Conservation (phyloP, 192 early-diverging fungal species). For the Mortierella claussenii region DNA sequence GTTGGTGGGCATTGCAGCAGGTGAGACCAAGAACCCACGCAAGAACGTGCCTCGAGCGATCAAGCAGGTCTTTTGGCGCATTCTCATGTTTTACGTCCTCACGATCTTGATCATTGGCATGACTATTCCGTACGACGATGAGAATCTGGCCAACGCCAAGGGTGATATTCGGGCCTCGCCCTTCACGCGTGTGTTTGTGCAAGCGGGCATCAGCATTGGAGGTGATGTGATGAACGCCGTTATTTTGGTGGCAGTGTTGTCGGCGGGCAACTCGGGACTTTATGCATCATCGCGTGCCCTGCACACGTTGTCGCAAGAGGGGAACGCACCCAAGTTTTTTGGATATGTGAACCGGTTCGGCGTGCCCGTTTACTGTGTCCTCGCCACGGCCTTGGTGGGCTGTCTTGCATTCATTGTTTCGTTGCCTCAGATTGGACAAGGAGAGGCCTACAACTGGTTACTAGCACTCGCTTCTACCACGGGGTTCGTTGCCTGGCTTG, state of each 20-base stretch:
- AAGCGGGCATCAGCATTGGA: slow-evolving; percentile 67
- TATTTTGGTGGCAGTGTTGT: slow-evolving; percentile 68
- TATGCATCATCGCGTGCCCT: slow-evolving; percentile 83
- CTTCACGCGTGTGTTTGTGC: slow-evolving; percentile 71
- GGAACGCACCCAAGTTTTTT: slow-evolving; percentile 74
- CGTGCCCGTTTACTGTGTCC: slow-evolving; percentile 67
- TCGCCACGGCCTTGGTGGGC: slow-evolving; percentile 70
- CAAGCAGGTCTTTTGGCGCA: slow-evolving; percentile 84
- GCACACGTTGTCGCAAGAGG: slow-evolving; percentile 75
- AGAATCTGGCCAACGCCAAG: slow-evolving; percentile 55
- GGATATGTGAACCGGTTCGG: slow-evolving; percentile 65
- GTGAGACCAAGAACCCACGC: slow-evolving; percentile 88
- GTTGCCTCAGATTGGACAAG: slow-evolving; percentile 66
- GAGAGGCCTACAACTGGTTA: slow-evolving; percentile 70
- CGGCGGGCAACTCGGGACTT: slow-evolving; percentile 84
- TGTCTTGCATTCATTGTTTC: slow-evolving; percentile 64
- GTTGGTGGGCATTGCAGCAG: slow-evolving; percentile 91
- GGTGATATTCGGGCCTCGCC: slow-evolving; percentile 68
- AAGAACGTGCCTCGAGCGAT: slow-evolving; percentile 79
- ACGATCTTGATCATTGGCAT: slow-evolving; percentile 90
- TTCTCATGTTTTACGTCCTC: slow-evolving; percentile 85
- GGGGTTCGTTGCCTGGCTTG: slow-evolving; percentile 82
- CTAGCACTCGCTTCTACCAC: slow-evolving; percentile 72
- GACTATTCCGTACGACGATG: slow-evolving; percentile 76
- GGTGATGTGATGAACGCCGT: slow-evolving; percentile 74